These are phyloP conservation scores for Leptographium galeiforme DNA, from an alignment of 2,329 filamentous ascomycete species.

Conservation along the genomic window DNA sequence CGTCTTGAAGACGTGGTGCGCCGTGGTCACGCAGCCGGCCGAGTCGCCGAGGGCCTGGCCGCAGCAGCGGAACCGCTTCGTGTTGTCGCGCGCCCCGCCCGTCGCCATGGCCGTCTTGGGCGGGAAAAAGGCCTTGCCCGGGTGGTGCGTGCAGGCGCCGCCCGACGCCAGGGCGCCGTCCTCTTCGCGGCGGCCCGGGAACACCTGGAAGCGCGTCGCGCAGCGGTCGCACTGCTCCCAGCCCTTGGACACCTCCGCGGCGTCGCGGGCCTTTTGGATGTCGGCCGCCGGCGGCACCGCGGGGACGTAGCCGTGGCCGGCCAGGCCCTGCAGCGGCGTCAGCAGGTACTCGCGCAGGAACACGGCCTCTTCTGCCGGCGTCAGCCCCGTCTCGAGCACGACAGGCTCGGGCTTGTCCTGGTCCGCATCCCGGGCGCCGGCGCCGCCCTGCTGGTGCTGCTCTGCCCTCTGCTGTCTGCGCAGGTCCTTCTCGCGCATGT, in stretches of 20 bases:
- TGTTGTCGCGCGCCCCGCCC: conserved; percentile 41
- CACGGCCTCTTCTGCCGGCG: conserved; percentile 50
- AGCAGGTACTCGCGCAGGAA: conserved; percentile 45
- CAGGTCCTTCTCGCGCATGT: conserved; percentile 17
- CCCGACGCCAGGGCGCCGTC: conserved; percentile 66
- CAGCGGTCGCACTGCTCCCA: conserved; percentile 90
- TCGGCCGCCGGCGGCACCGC: conserved; percentile 50
- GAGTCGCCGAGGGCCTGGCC: conserved; percentile 59
- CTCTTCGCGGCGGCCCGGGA: conserved; percentile 65
- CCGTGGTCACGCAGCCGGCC: conserved; percentile 55
- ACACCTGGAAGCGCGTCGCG: conserved; percentile 75
- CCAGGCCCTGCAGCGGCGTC: conserved; percentile 51
- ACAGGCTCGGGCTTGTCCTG: background rate
- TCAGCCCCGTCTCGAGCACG: conserved; percentile 55
- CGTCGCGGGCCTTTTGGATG: conserved; percentile 51
- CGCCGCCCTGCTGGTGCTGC: background rate
- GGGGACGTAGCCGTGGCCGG: conserved; percentile 62
- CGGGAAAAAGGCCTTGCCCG: conserved; percentile 54
- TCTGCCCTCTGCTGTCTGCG: background rate
- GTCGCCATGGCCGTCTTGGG: conserved; percentile 28
- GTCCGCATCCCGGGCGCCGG: background rate
- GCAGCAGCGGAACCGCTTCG: conserved; percentile 66
- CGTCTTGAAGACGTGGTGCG: conserved; percentile 79
- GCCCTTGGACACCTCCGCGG: conserved; percentile 52
- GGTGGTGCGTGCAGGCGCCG: conserved; percentile 70